Conservation (phyloP, 2,329 filamentous ascomycete genomes). For the Myriosclerotinia curreyana region DNA sequence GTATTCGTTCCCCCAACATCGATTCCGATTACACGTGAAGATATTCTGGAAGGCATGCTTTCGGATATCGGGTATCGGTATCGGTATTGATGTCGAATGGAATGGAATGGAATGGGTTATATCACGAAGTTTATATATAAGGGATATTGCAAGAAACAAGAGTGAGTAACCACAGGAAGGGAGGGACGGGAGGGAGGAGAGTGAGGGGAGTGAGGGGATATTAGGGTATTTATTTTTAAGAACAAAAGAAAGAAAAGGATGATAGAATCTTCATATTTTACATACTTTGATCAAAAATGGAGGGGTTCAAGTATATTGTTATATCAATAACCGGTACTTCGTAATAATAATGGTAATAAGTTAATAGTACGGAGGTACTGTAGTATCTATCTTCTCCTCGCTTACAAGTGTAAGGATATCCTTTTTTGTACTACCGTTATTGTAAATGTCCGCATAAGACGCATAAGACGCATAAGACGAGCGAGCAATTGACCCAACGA, state of each 20-base stretch:
- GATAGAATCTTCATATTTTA: neutral
- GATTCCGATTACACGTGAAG: conserved; percentile 40
- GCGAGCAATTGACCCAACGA: conserved; percentile 7
- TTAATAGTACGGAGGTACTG: no score
- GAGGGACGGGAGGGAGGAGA: no score
- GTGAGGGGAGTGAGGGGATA: no score
- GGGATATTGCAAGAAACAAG: neutral
- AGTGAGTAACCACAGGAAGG: no score
- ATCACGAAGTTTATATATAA: neutral
- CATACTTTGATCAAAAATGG: neutral
- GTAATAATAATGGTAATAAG: no score
- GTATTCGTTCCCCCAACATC: conserved; percentile 62
- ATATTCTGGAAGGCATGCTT: conserved; percentile 29
- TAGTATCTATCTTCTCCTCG: conserved; percentile 9
- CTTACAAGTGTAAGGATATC: conserved; percentile 11
- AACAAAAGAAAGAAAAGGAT: neutral
- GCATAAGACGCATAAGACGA: no score
- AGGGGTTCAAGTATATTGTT: neutral
- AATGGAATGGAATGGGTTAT: no score
- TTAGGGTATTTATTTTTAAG: neutral
- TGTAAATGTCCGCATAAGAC: neutral
- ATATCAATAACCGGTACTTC: no score
- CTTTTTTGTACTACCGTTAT: conserved; percentile 7
- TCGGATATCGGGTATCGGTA: neutral
- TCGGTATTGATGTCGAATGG: neutral